A percentile compares a stretch with the other conserved stretches of the same genome.
phyloP scores from a whole-genome alignment of 306 rosid genomes.

The Glycyrrhiza uralensis region DNA sequence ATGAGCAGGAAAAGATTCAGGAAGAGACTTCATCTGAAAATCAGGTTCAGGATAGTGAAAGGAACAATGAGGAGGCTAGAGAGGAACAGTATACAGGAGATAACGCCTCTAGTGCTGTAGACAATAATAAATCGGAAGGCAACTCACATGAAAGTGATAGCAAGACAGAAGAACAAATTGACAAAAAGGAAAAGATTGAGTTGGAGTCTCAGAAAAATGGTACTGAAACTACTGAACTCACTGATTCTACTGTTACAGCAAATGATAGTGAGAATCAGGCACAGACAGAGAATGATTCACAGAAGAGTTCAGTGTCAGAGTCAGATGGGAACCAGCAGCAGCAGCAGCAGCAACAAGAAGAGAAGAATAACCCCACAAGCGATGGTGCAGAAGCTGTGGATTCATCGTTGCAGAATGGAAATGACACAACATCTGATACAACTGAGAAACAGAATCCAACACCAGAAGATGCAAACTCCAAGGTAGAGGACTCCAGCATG shows the following conservation, averaged over 20 bases:
- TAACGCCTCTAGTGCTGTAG: constrained; percentile 81
- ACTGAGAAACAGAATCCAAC: constrained; percentile 35
- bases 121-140: constrained; percentile 43
- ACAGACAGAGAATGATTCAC: constrained; percentile 34
- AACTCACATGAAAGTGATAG: constrained; percentile 31
- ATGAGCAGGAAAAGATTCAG: constrained; percentile 50
- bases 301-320: constrained; percentile 22
- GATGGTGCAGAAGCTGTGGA: constrained; percentile 18
- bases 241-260: constrained; percentile 29
- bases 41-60: constrained; percentile 57
- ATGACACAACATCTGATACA: constrained; percentile 18
- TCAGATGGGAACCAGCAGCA: constrained; percentile 28
- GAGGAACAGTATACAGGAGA: constrained; percentile 76
- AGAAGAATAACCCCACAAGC: constrained; percentile 17
- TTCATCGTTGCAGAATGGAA: constrained; percentile 26
- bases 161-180: constrained; percentile 45
- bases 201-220: constrained; percentile 39
- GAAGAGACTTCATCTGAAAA: constrained; percentile 45
- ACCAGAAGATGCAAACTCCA: constrained; percentile 35
- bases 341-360: background rate
- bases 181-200: constrained; percentile 48
- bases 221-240: constrained; percentile 33
- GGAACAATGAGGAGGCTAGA: constrained; percentile 48
- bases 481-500: constrained; percentile 38
- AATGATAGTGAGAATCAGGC: constrained; percentile 37